These are phyloP conservation scores for Rhodotorula sp. DNA, from an alignment of 1,284 basidiomycete species.

Conservation along the genomic window DNA sequence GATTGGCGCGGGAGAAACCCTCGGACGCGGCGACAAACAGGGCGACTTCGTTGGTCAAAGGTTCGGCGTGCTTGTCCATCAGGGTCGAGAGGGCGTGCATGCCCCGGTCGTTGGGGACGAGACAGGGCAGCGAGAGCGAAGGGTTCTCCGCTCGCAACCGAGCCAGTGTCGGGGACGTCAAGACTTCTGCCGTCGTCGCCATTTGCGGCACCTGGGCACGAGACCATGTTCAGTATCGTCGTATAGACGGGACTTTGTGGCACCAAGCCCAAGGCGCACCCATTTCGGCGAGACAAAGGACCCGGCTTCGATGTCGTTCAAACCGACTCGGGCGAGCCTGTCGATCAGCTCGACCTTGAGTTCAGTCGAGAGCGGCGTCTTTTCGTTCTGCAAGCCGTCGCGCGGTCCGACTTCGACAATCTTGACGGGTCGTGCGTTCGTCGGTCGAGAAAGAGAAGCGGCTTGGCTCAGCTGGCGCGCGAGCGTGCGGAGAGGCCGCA, in stretches of 20 bases:
- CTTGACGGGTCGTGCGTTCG: conserved; percentile 30
- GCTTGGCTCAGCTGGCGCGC: not conserved
- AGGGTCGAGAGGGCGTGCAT: conserved; percentile 62
- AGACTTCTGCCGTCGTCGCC: conserved; percentile 69
- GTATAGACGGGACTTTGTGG: not conserved
- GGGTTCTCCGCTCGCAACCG: conserved; percentile 31
- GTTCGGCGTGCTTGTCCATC: conserved; percentile 32
- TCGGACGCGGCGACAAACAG: conserved; percentile 88
- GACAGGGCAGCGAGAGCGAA: conserved; percentile 69
- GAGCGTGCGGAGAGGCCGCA: not conserved
- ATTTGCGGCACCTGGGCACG: conserved; percentile 58
- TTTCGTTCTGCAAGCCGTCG: conserved; percentile 92
- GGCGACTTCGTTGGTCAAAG: conserved; percentile 75
- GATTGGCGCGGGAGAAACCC: conserved; percentile 76
- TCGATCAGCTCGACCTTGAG: conserved; percentile 80
- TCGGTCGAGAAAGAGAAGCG: not conserved
- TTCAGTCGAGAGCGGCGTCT: conserved; percentile 59
- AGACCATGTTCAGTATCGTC: not conserved
- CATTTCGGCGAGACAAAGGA: conserved; percentile 86
- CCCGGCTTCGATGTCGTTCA: conserved; percentile 76
- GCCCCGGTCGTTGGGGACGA: conserved; percentile 80
- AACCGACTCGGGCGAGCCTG: conserved; percentile 67
- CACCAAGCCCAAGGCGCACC: conserved; percentile 53
- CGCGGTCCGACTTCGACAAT: conserved; percentile 91
- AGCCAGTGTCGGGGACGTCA: conserved; percentile 15